Evolutionary conservation across 176 grass and related monocot species (phyloP).

Genomic region (Lolium perenne): DNA sequence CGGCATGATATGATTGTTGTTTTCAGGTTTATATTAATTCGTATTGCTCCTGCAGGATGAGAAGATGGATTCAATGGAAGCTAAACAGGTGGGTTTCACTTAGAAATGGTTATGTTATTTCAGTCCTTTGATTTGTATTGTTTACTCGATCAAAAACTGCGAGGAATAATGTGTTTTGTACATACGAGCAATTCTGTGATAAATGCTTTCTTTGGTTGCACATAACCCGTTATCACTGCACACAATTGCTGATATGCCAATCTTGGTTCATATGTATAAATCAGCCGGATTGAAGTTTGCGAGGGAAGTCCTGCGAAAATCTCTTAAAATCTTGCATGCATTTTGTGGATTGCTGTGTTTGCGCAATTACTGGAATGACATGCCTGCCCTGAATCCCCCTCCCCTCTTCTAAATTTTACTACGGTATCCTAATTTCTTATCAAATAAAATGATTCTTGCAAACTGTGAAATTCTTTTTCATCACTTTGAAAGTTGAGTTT

Average conservation of each 20-base stretch:
- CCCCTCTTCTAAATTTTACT: neutral
- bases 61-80: conserved; percentile 92
- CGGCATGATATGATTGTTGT: conserved; percentile 19
- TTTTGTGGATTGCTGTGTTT: neutral
- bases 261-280: conserved; percentile 16
- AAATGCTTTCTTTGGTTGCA: neutral
- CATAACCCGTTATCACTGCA: neutral
- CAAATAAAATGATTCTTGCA: neutral
- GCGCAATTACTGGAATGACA: neutral
- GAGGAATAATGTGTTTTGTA: neutral
- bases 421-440: neutral
- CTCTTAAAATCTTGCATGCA: conserved; percentile 7
- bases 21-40: conserved; percentile 41
- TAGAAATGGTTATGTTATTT: conserved; percentile 35
- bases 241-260: neutral
- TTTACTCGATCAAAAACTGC: neutral
- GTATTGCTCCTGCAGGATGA: conserved; percentile 60
- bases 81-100: conserved; percentile 70
- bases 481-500: conserved; percentile 10
- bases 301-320: neutral
- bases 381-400: neutral
- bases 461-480: conserved; percentile 17
- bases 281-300: neutral
- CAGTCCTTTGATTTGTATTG: neutral
- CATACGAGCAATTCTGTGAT: neutral